These are phyloP conservation scores for Paramecium tetraurelia DNA, from an alignment of 73 alveolate genomes.

Conservation along the genomic window DNA sequence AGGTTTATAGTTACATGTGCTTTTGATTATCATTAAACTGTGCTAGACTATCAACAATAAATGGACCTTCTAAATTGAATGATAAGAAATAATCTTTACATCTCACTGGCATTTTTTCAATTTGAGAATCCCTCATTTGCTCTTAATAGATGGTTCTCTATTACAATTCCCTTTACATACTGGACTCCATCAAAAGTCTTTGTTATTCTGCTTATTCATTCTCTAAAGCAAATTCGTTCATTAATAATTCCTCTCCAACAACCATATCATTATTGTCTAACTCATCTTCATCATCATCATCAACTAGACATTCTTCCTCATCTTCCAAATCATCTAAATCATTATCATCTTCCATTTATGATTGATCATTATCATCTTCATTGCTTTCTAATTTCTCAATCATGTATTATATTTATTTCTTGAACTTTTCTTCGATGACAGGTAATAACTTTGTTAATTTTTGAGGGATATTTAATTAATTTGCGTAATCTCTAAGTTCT, in stretches of 20 bases:
- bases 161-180: neutral
- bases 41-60: neutral
- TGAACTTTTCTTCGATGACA: neutral
- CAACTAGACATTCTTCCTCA: neutral
- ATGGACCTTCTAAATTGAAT: neutral
- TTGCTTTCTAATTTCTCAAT: neutral
- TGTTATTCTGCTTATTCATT: neutral
- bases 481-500: conserved; percentile 66
- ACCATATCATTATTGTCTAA: neutral
- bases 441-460: neutral
- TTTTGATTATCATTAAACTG: neutral
- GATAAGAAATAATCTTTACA: neutral
- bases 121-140: neutral
- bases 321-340: conserved; percentile 44
- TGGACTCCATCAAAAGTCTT: conserved; percentile 5
- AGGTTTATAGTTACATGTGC: neutral
- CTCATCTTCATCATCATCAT: neutral
- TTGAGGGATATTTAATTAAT: neutral
- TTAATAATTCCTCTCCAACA: conserved; percentile 22
- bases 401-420: neutral
- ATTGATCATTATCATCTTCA: neutral
- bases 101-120: conserved; percentile 39
- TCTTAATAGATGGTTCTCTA: neutral
- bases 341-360: conserved; percentile 36
- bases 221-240: neutral